Percentiles rank a stretch among this genome's conserved stretches.
These are phyloP conservation scores for Neurospora sp. DNA, from an alignment of 495 filamentous ascomycete genomes.

Conservation along the genomic window DNA sequence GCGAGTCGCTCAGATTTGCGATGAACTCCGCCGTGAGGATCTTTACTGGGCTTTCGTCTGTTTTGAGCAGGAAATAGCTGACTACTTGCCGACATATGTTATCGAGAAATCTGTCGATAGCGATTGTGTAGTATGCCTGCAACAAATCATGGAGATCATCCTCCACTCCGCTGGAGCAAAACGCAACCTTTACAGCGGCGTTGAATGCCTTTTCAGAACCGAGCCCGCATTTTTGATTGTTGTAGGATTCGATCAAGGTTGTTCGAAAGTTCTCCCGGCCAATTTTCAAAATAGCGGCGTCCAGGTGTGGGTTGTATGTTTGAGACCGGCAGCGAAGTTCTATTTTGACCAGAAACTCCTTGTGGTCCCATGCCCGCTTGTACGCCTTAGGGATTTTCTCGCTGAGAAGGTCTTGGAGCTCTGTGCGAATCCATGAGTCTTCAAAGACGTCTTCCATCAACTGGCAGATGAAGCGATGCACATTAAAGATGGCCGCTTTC, in stretches of 20 bases:
- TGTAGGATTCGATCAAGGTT: neutral
- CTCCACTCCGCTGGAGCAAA: constrained; percentile 19
- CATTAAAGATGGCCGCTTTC: constrained; percentile 23
- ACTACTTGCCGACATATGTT: constrained; percentile 32
- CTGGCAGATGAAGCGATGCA: constrained; percentile 38
- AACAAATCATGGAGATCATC: constrained; percentile 50
- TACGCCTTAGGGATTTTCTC: constrained; percentile 37
- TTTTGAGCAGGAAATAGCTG: constrained; percentile 24
- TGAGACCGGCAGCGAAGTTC: constrained; percentile 35
- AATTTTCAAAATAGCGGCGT: constrained; percentile 34
- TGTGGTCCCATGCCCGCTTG: constrained; percentile 30
- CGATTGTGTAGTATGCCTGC: constrained; percentile 50
- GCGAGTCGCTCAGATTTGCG: constrained; percentile 13
- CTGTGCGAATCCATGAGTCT: constrained; percentile 27
- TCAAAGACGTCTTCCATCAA: constrained; percentile 27
- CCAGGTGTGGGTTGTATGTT: constrained; percentile 47
- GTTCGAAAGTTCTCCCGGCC: constrained; percentile 13
- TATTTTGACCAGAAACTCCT: constrained; percentile 36
- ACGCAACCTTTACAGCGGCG: neutral
- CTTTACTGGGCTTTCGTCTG: constrained; percentile 18
- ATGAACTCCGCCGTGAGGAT: constrained; percentile 19
- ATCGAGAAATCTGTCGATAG: constrained; percentile 47
- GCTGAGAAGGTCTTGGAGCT: constrained; percentile 31
- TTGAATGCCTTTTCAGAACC: neutral
- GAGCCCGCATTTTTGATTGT: neutral